Evolutionary conservation across 2,329 filamentous ascomycete genomes (phyloP).

Genomic region (Emericellopsis cladophorae): DNA sequence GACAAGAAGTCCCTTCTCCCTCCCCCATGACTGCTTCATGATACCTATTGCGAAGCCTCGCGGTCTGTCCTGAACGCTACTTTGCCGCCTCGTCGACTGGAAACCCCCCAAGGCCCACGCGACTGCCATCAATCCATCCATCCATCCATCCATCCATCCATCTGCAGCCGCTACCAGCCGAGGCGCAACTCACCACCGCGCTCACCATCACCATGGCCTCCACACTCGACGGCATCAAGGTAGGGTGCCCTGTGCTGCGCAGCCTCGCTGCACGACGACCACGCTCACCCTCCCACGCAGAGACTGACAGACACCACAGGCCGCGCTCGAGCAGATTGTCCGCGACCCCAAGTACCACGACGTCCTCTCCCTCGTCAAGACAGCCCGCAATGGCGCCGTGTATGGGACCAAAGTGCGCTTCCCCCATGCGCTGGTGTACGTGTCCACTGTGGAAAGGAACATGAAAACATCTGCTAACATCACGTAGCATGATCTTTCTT

Average conservation of each 20-base stretch:
- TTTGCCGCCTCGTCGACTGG: too few species aligned
- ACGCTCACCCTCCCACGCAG: background rate
- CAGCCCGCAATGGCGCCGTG: constrained; percentile 88
- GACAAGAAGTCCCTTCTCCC: too few species aligned
- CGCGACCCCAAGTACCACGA: constrained; percentile 80
- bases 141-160: too few species aligned
- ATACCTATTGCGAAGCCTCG: too few species aligned
- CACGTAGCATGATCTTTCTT: constrained; percentile 76
- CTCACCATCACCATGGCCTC: constrained; percentile 6
- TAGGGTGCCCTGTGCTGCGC: constrained; percentile 2
- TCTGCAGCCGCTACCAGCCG: background rate
- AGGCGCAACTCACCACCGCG: background rate
- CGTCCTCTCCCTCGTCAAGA: constrained; percentile 76
- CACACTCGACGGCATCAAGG: constrained; percentile 11
- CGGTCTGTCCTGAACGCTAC: too few species aligned
- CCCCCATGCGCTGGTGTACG: constrained; percentile 81
- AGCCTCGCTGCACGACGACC: background rate
- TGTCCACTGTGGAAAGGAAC: background rate
- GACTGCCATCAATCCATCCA: too few species aligned
- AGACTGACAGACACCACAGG: constrained; percentile 27
- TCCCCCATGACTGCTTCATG: too few species aligned
- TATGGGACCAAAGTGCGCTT: constrained; percentile 98
- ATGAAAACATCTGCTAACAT: too few species aligned
- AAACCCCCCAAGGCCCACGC: too few species aligned
- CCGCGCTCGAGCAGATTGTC: constrained; percentile 60